phyloP scores from a whole-genome alignment of 768 basidiomycete genomes.

The Auriscalpium vulgare region DNA sequence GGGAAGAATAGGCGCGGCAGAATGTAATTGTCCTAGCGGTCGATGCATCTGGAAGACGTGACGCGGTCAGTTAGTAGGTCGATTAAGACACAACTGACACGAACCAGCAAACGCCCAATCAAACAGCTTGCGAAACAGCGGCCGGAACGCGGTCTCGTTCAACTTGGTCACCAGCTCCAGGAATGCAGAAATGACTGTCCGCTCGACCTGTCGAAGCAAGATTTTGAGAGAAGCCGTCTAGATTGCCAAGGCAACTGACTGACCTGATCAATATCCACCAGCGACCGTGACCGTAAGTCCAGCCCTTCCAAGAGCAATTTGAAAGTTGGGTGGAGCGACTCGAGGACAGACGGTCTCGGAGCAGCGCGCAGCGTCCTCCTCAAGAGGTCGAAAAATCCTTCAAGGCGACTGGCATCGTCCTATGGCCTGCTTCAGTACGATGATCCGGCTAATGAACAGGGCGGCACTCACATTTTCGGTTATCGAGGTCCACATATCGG shows the following conservation, averaged over 20 bases:
- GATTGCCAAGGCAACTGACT: background rate
- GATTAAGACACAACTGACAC: slow-evolving; percentile 32
- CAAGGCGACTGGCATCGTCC: background rate
- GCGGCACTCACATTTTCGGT: slow-evolving; percentile 30
- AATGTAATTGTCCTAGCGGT: slow-evolving; percentile 59
- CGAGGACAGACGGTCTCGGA: slow-evolving; percentile 4
- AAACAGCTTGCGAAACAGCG: slow-evolving; percentile 83
- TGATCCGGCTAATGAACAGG: background rate
- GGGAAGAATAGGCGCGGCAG: slow-evolving; percentile 58
- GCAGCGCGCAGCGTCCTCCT: slow-evolving; percentile 10
- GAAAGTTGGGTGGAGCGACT: slow-evolving; percentile 10
- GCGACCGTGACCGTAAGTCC: slow-evolving; percentile 7
- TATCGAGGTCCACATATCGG: slow-evolving; percentile 45
- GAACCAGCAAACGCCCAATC: slow-evolving; percentile 83
- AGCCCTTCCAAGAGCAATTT: slow-evolving; percentile 14
- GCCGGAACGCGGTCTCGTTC: slow-evolving; percentile 86
- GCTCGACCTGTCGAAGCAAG: slow-evolving; percentile 38
- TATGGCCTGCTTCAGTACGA: background rate
- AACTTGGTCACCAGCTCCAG: slow-evolving; percentile 86
- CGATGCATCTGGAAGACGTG: slow-evolving; percentile 19
- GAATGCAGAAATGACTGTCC: slow-evolving; percentile 60
- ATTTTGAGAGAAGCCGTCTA: background rate
- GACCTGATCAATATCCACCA: slow-evolving; percentile 19
- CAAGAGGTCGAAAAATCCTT: slow-evolving; percentile 12
- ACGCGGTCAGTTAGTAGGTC: background rate